Conservation (phyloP, 2,329 filamentous ascomycete genomes). For the Exophiala xenobiotica region DNA sequence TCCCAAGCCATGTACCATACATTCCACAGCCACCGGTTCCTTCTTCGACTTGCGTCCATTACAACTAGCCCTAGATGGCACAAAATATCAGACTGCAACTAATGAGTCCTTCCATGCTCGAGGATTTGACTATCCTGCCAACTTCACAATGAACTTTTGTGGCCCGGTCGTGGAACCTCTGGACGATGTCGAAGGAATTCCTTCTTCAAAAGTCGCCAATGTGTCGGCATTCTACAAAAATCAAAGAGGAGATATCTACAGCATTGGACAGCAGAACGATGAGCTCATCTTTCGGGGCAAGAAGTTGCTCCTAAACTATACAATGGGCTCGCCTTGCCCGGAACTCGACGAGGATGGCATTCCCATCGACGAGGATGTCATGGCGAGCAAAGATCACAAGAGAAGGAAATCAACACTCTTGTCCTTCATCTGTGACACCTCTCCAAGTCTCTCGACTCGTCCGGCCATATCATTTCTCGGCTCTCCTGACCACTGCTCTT, state of each 20-base stretch:
- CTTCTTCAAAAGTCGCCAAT: constrained; percentile 43
- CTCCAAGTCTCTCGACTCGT: constrained; percentile 57
- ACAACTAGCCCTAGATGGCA: constrained; percentile 36
- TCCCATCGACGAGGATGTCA: constrained; percentile 20
- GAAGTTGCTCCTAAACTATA: constrained; percentile 74
- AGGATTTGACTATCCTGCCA: constrained; percentile 51
- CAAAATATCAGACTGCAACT: constrained; percentile 45
- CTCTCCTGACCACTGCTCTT: constrained; percentile 86
- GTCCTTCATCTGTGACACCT: constrained; percentile 85
- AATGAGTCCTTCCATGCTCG: constrained; percentile 49
- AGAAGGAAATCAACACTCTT: constrained; percentile 78
- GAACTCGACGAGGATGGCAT: constrained; percentile 30
- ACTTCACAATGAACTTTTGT: constrained; percentile 54
- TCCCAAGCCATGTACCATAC: constrained; percentile 60
- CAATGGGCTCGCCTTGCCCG: constrained; percentile 69
- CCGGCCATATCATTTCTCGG: constrained; percentile 73
- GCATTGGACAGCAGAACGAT: constrained; percentile 43
- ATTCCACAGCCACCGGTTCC: constrained; percentile 59
- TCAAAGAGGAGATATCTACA: constrained; percentile 23
- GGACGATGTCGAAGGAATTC: constrained; percentile 47
- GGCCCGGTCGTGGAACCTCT: constrained; percentile 50
- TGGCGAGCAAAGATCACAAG: constrained; percentile 12
- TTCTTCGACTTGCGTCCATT: constrained; percentile 65
- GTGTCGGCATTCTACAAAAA: constrained; percentile 51
- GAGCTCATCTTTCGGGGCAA: constrained; percentile 50